Evolutionary conservation across 148 eudicot genomes (phyloP), one percentile per base, ranked within the genome.

Genomic region (Fagopyrum tataricum): DNA sequence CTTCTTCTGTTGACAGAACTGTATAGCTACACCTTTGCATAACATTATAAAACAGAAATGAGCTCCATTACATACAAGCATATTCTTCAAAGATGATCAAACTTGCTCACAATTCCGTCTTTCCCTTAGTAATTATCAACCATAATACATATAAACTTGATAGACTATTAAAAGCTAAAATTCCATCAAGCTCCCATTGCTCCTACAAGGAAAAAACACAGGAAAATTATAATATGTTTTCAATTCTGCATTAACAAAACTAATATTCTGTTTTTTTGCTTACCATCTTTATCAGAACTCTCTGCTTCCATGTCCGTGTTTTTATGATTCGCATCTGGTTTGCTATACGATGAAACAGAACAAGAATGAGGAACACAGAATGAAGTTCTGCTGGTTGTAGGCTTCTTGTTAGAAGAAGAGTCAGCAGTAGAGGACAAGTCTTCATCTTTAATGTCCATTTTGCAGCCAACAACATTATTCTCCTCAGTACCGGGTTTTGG

Each of bases 371-470:
- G 96, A 41, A 93, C 96, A 72, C 84, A 82, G 78, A 87, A 87
- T 6, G 89, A 81, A 67, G 26, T 75, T 74, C 88, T 85, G 74
- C 82, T 74, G 4, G 83, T 85, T 0, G 77, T 66, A 70, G 81
- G 97, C 73, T 81, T 91, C 83, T 91, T 91, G 11, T 78, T 81
- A 2, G 90, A 77, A 26, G 90, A 82, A 20, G 98, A 95, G 81
- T 88, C 96, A 24, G 91, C 98, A 0, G 98, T 91, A 3, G 98
- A 91, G 79, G 85, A 81, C 85, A 84, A 61, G 71, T 92, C 96
- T 81, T 87, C 92, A 66, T 88, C 88, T 46, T 74, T 52, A 14
- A 69, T 47, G 71, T 75, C 81, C 7, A 44, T 72, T 5, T 87
- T 71, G 74, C 72, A 26, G 53, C 72, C 70, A 41, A 49, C 69